Evolutionary conservation across 2,329 filamentous ascomycete species (phyloP).

Genomic region (Penicillium thymicola): DNA sequence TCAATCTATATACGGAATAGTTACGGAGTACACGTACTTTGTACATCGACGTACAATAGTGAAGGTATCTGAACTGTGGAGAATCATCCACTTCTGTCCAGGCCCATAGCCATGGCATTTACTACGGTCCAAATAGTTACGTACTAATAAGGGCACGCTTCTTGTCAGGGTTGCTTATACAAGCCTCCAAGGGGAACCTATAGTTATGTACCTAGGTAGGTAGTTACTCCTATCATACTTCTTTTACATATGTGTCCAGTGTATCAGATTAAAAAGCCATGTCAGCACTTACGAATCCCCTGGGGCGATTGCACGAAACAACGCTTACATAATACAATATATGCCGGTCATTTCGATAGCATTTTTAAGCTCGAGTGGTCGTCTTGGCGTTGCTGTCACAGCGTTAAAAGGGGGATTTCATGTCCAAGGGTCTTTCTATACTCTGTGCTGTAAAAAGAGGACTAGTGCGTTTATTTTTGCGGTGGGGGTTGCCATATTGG

Average conservation of each 20-base stretch:
- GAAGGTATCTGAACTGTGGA: not conserved
- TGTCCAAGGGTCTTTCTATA: not conserved
- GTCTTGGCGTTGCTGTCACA: conserved; percentile 17
- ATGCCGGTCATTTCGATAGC: not conserved
- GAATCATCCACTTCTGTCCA: not conserved
- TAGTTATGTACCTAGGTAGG: too few relatives aligned
- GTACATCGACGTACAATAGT: not conserved
- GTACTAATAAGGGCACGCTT: not conserved
- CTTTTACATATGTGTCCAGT: not conserved
- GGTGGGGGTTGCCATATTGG: not conserved
- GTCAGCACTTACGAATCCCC: conserved; percentile 3
- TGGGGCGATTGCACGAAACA: not conserved
- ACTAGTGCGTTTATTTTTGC: not conserved
- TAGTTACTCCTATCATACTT: not conserved
- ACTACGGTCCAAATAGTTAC: not conserved
- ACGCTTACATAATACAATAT: not conserved
- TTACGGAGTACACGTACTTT: too few relatives aligned
- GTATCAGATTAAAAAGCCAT: not conserved
- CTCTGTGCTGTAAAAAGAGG: not conserved
- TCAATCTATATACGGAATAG: not conserved
- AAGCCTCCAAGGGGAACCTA: not conserved
- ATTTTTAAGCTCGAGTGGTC: conserved; percentile 14
- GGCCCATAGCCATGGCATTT: not conserved
- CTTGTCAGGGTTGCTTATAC: not conserved
- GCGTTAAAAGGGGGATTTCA: not conserved